Conservation (phyloP, 306 rosid species). For the Trichosanthes truncata region DNA sequence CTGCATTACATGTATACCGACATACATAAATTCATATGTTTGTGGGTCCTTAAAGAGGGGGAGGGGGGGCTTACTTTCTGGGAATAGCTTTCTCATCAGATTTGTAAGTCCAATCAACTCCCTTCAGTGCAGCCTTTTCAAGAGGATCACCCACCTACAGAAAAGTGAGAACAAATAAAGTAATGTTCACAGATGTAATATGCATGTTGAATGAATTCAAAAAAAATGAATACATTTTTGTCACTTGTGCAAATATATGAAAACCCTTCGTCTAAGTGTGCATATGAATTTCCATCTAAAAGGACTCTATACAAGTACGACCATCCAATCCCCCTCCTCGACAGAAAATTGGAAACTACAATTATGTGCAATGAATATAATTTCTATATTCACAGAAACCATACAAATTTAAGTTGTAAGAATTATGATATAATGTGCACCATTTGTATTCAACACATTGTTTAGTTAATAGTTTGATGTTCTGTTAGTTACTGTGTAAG, state of each 20-base stretch:
- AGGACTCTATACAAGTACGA: not conserved
- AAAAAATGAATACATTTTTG: not conserved
- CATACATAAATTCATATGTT: not conserved
- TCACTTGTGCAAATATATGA: not conserved
- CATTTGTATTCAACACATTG: not conserved
- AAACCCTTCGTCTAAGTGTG: not conserved
- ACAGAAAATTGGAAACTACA: not conserved
- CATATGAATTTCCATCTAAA: not conserved
- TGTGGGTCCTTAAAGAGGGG: not conserved
- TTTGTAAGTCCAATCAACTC: slow-evolving; percentile 90
- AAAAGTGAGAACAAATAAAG: slow-evolving; percentile 15
- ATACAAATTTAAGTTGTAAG: not conserved
- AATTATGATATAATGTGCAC: not conserved
- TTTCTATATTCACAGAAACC: not conserved
- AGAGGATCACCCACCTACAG: slow-evolving; percentile 98
- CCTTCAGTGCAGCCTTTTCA: slow-evolving; percentile 95
- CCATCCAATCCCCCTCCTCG: not conserved
- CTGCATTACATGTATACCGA: not conserved
- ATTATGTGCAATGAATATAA: not conserved
- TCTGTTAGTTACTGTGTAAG: not conserved
- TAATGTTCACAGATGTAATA: not conserved
- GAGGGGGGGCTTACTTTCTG: slow-evolving; percentile 44
- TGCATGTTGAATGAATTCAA: not conserved
- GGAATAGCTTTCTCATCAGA: slow-evolving; percentile 96
- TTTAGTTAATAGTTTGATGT: not conserved